A percentile compares a stretch with the other conserved stretches of the same genome.
phyloP scores from a whole-genome alignment of 2,329 filamentous ascomycete genomes.

The Paecilomyces variotii region DNA sequence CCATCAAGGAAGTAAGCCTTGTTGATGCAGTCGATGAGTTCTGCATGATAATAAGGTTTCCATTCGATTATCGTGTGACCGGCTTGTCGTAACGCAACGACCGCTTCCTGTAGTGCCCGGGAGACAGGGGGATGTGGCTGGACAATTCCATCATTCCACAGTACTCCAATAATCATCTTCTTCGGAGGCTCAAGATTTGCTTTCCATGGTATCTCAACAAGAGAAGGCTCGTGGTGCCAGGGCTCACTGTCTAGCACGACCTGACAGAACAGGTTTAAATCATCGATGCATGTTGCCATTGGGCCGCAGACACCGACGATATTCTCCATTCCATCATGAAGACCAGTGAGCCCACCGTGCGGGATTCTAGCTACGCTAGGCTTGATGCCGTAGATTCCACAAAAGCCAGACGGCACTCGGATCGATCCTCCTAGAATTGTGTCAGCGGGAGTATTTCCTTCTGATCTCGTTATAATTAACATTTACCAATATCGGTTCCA shows the following conservation, averaged over 20 bases:
- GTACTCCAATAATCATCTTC: constrained; percentile 20
- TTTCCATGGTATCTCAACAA: constrained; percentile 1
- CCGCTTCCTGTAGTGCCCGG: constrained; percentile 31
- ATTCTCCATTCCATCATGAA: constrained; percentile 4
- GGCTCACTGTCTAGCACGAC: not conserved
- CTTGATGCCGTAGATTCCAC: constrained; percentile 17
- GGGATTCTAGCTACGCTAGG: constrained; percentile 15
- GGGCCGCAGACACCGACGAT: not conserved
- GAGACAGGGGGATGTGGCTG: constrained; percentile 54
- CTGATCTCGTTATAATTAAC: not conserved
- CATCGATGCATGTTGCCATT: not conserved
- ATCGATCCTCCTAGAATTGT: constrained; percentile 13
- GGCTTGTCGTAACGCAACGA: not conserved
- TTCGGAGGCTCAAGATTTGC: not conserved
- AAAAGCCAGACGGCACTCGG: constrained; percentile 16
- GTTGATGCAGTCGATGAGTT: not conserved
- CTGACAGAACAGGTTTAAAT: not conserved
- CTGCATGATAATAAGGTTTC: not conserved
- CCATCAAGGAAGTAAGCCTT: not conserved
- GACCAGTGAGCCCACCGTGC: constrained; percentile 8
- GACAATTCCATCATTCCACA: constrained; percentile 55
- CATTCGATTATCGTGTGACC: not conserved
- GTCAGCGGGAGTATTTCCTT: not conserved
- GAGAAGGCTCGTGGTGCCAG: not conserved
- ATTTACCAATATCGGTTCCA: constrained; percentile 14